Conservation (phyloP, 2,329 filamentous ascomycete genomes). For the Chaetomiaceae sp. region DNA sequence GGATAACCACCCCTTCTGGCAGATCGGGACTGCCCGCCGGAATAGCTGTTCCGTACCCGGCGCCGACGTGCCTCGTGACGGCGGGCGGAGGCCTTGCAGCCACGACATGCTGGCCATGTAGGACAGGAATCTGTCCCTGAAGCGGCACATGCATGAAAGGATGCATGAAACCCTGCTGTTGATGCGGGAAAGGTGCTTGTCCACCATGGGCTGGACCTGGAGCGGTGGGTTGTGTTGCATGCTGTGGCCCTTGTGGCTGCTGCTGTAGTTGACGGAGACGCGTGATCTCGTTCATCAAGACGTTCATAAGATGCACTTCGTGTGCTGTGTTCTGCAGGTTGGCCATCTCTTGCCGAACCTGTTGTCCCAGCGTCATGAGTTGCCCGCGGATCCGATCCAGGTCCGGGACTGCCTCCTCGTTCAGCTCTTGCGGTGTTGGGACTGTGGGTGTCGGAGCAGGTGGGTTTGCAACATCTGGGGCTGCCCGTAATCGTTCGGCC, state of each 20-base stretch:
- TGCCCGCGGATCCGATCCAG: slow-evolving; percentile 51
- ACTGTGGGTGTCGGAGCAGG: slow-evolving; percentile 15
- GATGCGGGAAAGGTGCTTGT: slow-evolving; percentile 22
- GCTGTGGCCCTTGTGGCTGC: slow-evolving; percentile 24
- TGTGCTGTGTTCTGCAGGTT: slow-evolving; percentile 59
- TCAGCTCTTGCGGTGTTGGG: slow-evolving; percentile 19
- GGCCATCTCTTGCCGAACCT: slow-evolving; percentile 64
- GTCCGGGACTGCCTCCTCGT: slow-evolving; percentile 15
- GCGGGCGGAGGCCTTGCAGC: slow-evolving; percentile 22
- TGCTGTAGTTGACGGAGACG: slow-evolving; percentile 55
- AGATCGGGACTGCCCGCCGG: slow-evolving; percentile 58
- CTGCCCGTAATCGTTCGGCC: slow-evolving; percentile 57
- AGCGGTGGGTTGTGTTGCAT: slow-evolving; percentile 23
- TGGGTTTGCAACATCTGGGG: slow-evolving; percentile 29
- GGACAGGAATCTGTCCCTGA: slow-evolving; percentile 12
- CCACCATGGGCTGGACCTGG: background rate
- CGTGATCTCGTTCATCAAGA: slow-evolving; percentile 63
- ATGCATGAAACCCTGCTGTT: slow-evolving; percentile 10
- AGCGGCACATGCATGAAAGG: slow-evolving; percentile 7
- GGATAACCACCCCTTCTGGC: slow-evolving; percentile 60
- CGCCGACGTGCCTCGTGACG: slow-evolving; percentile 45
- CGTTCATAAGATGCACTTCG: slow-evolving; percentile 64
- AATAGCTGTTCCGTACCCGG: slow-evolving; percentile 46
- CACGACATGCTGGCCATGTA: slow-evolving; percentile 25
- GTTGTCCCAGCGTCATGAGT: slow-evolving; percentile 62